Evolutionary conservation across 2,329 filamentous ascomycete genomes (phyloP).

Genomic region (Colletotrichum noveboracense): DNA sequence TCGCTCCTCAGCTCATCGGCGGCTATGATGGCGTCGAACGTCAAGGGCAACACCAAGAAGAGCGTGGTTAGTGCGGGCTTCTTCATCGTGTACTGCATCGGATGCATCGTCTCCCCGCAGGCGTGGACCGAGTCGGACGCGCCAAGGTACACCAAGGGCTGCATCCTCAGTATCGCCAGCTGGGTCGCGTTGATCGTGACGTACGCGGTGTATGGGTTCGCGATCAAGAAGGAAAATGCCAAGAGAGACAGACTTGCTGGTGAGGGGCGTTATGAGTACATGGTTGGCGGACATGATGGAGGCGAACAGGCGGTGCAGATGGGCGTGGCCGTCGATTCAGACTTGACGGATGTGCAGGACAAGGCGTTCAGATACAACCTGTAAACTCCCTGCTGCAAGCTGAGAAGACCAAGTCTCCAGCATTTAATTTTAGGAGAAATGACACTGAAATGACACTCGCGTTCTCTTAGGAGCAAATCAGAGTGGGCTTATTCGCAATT

Average conservation of each 20-base stretch:
- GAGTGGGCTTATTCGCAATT: no score
- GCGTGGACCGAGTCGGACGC: slow-evolving; percentile 27
- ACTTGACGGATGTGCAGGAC: slow-evolving; percentile 28
- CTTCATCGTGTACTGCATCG: slow-evolving; percentile 31
- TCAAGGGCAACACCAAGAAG: slow-evolving; percentile 35
- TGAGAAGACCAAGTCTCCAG: no score
- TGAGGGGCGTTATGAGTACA: background rate
- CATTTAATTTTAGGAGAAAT: no score
- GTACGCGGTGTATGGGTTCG: background rate
- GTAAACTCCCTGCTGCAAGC: no score
- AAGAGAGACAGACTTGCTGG: background rate
- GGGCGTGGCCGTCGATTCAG: slow-evolving; percentile 22
- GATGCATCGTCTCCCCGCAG: slow-evolving; percentile 28
- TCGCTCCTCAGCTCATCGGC: slow-evolving; percentile 22
- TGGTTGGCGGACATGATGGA: background rate
- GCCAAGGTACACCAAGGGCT: slow-evolving; percentile 26
- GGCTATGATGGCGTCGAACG: slow-evolving; percentile 30
- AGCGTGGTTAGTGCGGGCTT: slow-evolving; percentile 26
- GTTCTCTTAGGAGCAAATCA: no score
- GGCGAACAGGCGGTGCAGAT: background rate
- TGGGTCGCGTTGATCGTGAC: slow-evolving; percentile 23
- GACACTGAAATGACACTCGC: no score
- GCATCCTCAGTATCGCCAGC: slow-evolving; percentile 21
- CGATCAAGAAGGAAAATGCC: background rate
- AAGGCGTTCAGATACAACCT: slow-evolving; percentile 28